Percentiles rank a stretch among this genome's conserved stretches.
Evolutionary conservation across 139 green algal species (phyloP).

Genomic region (Chlamydomonas schloesseri): DNA sequence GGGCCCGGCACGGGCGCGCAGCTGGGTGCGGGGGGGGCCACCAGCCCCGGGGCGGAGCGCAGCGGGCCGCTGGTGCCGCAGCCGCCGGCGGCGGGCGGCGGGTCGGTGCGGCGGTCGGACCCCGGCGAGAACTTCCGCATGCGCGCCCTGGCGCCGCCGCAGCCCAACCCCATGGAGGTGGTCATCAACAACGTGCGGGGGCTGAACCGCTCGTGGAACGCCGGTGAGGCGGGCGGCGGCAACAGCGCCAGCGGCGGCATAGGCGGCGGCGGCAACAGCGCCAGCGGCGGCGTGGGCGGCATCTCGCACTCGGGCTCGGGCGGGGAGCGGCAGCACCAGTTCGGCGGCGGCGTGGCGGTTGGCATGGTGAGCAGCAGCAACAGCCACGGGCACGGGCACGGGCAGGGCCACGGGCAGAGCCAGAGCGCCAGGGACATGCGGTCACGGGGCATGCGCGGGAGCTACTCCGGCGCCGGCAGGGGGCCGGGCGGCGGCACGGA

Average conservation of each 20-base stretch:
- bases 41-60: too few species aligned
- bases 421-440: background rate
- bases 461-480: background rate
- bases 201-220: background rate
- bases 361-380: too few species aligned
- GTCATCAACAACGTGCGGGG: background rate
- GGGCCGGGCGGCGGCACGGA: too few species aligned
- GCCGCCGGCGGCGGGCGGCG: background rate
- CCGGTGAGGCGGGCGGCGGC: background rate
- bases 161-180: background rate
- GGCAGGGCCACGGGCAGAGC: too few species aligned
- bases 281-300: too few species aligned
- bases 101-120: background rate
- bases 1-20: background rate
- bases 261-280: too few species aligned
- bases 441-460: background rate
- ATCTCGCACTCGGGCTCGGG: too few species aligned
- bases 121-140: background rate
- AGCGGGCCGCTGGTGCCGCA: background rate
- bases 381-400: background rate
- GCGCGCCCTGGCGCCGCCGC: too few species aligned
- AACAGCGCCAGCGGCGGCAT: too few species aligned
- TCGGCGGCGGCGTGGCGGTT: background rate
- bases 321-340: background rate
- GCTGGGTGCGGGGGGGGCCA: background rate